Base-by-base conservation (phyloP, 441 rosid genomes). In the Capsella rubella region DNA sequence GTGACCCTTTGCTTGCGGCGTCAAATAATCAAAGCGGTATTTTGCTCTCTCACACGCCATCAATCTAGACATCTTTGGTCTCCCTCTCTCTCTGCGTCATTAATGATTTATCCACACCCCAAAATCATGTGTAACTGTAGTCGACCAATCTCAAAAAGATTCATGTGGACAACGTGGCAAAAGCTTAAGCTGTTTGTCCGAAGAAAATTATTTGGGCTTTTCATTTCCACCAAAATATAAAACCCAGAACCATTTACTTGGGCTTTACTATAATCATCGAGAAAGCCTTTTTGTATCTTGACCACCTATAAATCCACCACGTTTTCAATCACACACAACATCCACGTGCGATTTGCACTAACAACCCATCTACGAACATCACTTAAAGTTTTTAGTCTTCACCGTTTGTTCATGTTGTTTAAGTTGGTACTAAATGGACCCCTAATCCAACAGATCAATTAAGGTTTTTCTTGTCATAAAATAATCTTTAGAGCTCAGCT, bases 1-100 rank as follows among this genome's bases (percentile, higher is more conserved):
- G 76, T 77, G 76, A 16, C 49, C 56, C 80, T 54, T 76, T 64
- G 50, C 72, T 77, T 77, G 67, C 80, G 80, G 50, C 72, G 56
- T 76, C 54, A 70, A 70, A 21, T 18, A 40, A 59, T 40, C 9
- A 11, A n/a, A 27, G 46, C 49, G 25, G 25, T 50, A 37, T 10
- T 18, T 63, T 35, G 27, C 9, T 64, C 2, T 49, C 50, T 49
- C 2, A 58, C 51, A 77, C 80, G 76, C 49, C 46, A 77, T 55
- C 40, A 63, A 76, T 64, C 47, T 61, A 3, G 58, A 69, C 58
- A 0, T 2, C 12, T 21, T 25, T 51, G 18, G 53, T 68, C 62
- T 16, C n/a, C n/a, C 18, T 71, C 16, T 42, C 37, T 66, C 73
- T 74, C 31, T 40, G 21, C 55, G 45, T 63, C 75, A 63, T 64